These are phyloP conservation scores for Astrothelium subdiscretum DNA, from an alignment of 495 filamentous ascomycete species.

Conservation along the genomic window DNA sequence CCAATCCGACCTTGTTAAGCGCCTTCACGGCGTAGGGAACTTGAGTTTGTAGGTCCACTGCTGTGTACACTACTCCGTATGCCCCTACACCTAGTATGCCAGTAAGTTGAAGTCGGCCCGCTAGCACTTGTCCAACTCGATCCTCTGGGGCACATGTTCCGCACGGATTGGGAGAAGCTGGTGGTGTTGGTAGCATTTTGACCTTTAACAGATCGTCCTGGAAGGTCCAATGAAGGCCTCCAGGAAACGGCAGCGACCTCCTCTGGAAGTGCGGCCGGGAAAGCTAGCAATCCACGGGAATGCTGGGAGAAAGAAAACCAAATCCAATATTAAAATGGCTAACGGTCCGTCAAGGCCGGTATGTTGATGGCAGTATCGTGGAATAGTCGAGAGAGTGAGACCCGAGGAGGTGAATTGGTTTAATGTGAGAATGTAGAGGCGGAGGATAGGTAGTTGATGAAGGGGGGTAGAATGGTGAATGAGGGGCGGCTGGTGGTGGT, in stretches of 20 bases:
- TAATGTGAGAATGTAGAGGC: neutral
- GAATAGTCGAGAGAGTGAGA: neutral
- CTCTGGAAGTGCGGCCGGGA: neutral
- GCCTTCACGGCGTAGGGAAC: constrained; percentile 91
- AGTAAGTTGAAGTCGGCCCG: constrained; percentile 69
- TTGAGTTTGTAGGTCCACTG: constrained; percentile 74
- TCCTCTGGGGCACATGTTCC: constrained; percentile 61
- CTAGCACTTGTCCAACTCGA: constrained; percentile 73
- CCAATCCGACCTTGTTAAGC: constrained; percentile 82
- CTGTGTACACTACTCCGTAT: constrained; percentile 93
- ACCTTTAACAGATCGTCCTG: constrained; percentile 5
- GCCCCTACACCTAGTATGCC: constrained; percentile 84
- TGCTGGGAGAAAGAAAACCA: neutral
- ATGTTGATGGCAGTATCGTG: neutral
- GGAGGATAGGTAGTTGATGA: neutral
- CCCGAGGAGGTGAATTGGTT: neutral
- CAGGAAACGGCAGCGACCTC: constrained; percentile 2
- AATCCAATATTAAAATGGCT: neutral
- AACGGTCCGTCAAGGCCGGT: neutral
- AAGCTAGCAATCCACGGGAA: neutral
- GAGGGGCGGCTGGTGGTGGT: neutral
- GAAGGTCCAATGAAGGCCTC: constrained; percentile 25
- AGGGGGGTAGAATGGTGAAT: neutral
- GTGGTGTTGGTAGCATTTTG: constrained; percentile 50
- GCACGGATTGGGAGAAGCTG: constrained; percentile 42